Conservation (phyloP, 306 rosid genomes). For the Citrullus colocynthis region DNA sequence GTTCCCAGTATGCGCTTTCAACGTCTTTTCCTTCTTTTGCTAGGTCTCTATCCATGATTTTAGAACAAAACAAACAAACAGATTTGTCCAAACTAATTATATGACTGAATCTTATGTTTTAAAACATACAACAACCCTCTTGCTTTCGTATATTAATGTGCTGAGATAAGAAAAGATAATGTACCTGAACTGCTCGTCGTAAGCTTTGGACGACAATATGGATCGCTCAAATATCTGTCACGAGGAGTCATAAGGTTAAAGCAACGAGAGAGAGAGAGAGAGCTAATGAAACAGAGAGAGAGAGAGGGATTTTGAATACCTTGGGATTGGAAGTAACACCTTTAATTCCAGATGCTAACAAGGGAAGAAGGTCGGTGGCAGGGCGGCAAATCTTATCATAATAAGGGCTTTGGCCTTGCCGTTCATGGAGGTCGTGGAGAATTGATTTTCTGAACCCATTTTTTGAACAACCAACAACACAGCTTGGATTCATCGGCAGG, state of each 20-base stretch:
- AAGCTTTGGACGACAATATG: not conserved
- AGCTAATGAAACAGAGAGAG: not conserved
- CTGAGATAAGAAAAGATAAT: not conserved
- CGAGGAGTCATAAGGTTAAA: not conserved
- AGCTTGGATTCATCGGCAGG: not conserved
- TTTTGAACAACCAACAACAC: not conserved
- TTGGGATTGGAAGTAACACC: slow-evolving; percentile 98
- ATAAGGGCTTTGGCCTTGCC: slow-evolving; percentile 96
- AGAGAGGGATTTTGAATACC: slow-evolving; percentile 21
- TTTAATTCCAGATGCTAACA: slow-evolving; percentile 64
- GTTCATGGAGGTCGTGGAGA: slow-evolving; percentile 82
- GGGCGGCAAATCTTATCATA: slow-evolving; percentile 93
- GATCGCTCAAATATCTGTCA: not conserved
- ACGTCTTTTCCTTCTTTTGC: slow-evolving; percentile 76
- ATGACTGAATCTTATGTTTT: too few species aligned
- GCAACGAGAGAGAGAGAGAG: not conserved
- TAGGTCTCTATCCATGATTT: slow-evolving; percentile 40
- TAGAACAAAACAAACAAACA: not conserved
- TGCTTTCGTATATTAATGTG: not conserved
- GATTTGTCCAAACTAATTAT: not conserved
- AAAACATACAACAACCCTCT: not conserved
- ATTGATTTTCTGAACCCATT: not conserved
- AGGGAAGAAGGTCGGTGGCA: slow-evolving; percentile 75
- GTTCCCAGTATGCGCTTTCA: slow-evolving; percentile 89
- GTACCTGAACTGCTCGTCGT: not conserved